Evolutionary conservation across 768 basidiomycete species (phyloP), one percentile per base, ranked within the genome.

Genomic region (Exsudoporus frostii): DNA sequence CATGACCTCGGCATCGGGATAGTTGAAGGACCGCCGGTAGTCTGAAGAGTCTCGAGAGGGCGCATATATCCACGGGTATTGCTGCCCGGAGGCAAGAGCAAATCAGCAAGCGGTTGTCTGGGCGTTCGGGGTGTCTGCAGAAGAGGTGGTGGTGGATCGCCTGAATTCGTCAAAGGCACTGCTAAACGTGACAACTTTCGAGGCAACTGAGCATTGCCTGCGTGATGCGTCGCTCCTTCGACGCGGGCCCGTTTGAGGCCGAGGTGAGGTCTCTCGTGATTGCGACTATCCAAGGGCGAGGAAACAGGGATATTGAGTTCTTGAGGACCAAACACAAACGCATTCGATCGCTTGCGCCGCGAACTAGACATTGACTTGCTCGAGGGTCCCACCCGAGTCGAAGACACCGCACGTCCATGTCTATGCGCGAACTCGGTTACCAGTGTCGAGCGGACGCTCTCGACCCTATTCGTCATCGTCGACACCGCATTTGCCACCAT

Each of bases 71-170:
- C 56, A 38, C n/a, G 10, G 14, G n/a, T 30, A 40, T 49, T 37
- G 20, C n/a, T 44, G 0, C 27, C 25, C 15, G 50, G 33, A 24
- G 56, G 36, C 1, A 55, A 32, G 17, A 40, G 53, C 22, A 66
- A 41, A 42, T 61, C 65, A n/a, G 50, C 42, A 29, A 66, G 58
- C 0, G 64, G 64, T 11, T 38, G 64, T 51, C 61, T 50, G 17
- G 51, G 55, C 3, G 64, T 63, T 44, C 14, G 52, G 0, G 58
- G 59, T 22, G 56, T 62, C 30, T 33, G 54, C 30, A 43, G 25
- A 24, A 42, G 14, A 17, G 27, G 24, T 6, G 24, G 24, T 6
- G 27, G 52, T 30, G 32, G 19, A 30, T 39, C 44, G 14, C 33
- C 20, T 39, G 43, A 22, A 33, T 41, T 29, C 8, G 34, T 45